phyloP scores from a whole-genome alignment of 768 basidiomycete genomes.

The Termitomyces sp. region DNA sequence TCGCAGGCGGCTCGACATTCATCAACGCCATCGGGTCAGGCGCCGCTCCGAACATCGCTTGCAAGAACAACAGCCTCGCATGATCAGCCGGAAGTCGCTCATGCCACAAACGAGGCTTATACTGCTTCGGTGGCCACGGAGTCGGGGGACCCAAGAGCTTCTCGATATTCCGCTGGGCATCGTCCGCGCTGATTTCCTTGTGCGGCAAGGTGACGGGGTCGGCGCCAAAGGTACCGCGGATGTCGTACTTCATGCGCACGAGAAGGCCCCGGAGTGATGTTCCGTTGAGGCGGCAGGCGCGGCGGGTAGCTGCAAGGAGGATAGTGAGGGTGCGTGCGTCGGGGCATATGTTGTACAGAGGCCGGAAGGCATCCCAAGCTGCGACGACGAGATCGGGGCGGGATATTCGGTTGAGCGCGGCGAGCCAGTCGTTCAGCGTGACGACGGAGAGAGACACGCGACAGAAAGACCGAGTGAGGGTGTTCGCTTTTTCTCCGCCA shows the following conservation, averaged over 20 bases:
- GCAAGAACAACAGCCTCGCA: conserved; percentile 37
- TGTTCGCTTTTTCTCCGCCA: not conserved
- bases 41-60: conserved; percentile 52
- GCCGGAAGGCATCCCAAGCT: conserved; percentile 63
- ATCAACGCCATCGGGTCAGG: conserved; percentile 19
- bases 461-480: not conserved
- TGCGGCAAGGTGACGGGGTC: not conserved
- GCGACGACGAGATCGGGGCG: conserved; percentile 62
- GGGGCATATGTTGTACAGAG: conserved; percentile 52
- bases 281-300: conserved; percentile 47
- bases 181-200: not conserved
- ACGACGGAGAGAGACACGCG: conserved; percentile 8
- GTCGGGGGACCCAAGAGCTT: not conserved
- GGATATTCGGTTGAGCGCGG: conserved; percentile 39
- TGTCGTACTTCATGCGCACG: conserved; percentile 28
- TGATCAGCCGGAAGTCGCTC: conserved; percentile 12
- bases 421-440: conserved; percentile 39
- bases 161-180: not conserved
- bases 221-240: conserved; percentile 1
- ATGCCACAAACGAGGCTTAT: conserved; percentile 17
- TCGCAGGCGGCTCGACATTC: conserved; percentile 27
- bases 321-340: conserved; percentile 52
- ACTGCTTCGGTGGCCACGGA: conserved; percentile 5
- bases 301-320: conserved; percentile 55
- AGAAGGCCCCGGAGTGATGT: conserved; percentile 41